These are phyloP conservation scores for Wickerhamomyces chambardii DNA, from an alignment of 805 yeast genomes.

Conservation along the genomic window DNA sequence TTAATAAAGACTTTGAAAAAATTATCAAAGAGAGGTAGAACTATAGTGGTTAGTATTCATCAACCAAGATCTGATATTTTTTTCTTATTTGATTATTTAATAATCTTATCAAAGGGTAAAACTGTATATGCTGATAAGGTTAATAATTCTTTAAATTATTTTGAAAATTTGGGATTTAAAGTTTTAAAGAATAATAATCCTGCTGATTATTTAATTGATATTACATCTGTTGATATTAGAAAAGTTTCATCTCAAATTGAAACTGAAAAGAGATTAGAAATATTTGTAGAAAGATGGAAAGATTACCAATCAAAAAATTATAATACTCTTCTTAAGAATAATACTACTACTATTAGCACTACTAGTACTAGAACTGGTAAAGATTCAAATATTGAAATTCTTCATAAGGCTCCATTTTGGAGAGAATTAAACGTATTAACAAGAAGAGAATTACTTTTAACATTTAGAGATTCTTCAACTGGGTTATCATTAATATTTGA, in stretches of 20 bases:
- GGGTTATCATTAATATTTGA: constrained; percentile 14
- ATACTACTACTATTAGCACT: neutral
- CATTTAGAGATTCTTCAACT: constrained; percentile 38
- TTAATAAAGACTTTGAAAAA: constrained; percentile 54
- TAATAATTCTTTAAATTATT: constrained; percentile 33
- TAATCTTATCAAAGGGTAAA: constrained; percentile 58
- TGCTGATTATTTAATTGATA: constrained; percentile 41
- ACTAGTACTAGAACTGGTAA: constrained; percentile 5
- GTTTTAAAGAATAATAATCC: constrained; percentile 39
- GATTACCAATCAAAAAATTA: constrained; percentile 1
- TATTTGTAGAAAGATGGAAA: constrained; percentile 27
- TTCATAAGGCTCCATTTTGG: constrained; percentile 29
- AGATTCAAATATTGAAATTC: neutral
- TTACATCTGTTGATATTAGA: constrained; percentile 38
- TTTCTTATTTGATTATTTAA: constrained; percentile 56
- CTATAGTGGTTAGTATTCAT: constrained; percentile 71
- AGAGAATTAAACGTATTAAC: constrained; percentile 33
- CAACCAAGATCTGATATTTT: constrained; percentile 83
- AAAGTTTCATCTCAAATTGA: constrained; percentile 23
- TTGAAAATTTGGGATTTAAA: constrained; percentile 27
- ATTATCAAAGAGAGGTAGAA: constrained; percentile 53
- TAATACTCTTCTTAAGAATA: neutral
- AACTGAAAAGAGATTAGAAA: constrained; percentile 21
- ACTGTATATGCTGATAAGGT: constrained; percentile 35
- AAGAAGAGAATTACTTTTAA: constrained; percentile 28